Percentiles rank a stretch among this genome's conserved stretches.
Evolutionary conservation across 73 alveolate species (phyloP).

Genomic region (Paramecium sonneborni): DNA sequence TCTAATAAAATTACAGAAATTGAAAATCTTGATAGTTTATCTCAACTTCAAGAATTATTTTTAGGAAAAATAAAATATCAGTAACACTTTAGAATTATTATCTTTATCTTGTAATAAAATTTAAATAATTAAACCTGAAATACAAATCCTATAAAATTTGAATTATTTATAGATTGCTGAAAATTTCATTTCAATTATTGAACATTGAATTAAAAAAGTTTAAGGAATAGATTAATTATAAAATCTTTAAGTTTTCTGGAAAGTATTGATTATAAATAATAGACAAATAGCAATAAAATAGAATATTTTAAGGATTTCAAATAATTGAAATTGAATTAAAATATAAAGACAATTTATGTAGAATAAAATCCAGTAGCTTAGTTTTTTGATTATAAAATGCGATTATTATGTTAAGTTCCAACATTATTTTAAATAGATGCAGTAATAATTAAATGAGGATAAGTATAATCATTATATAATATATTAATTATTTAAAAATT

Average conservation of each 20-base stretch:
- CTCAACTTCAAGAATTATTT: conserved; percentile 83
- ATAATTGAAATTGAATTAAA: neutral
- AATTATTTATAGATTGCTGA: conserved; percentile 91
- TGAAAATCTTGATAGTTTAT: conserved; percentile 85
- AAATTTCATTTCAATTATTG: conserved; percentile 84
- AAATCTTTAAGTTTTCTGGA: conserved; percentile 6
- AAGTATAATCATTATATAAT: neutral
- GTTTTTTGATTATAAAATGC: conserved; percentile 11
- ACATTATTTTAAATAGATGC: conserved; percentile 28
- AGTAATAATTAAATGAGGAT: conserved; percentile 1
- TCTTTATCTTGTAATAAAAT: conserved; percentile 56
- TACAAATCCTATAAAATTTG: conserved; percentile 62
- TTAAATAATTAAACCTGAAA: neutral
- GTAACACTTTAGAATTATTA: conserved; percentile 43
- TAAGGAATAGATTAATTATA: neutral
- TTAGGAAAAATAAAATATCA: conserved; percentile 92
- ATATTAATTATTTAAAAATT: conserved; percentile 10
- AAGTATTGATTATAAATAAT: neutral
- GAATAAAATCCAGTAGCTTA: conserved; percentile 40
- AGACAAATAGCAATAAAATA: neutral
- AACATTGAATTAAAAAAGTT: conserved; percentile 73
- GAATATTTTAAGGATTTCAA: neutral
- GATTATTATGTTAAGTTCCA: neutral
- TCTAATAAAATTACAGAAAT: conserved; percentile 87
- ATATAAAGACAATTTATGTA: neutral